Conservation (phyloP, 257 asterid genomes). For the Prunella vulgaris region DNA sequence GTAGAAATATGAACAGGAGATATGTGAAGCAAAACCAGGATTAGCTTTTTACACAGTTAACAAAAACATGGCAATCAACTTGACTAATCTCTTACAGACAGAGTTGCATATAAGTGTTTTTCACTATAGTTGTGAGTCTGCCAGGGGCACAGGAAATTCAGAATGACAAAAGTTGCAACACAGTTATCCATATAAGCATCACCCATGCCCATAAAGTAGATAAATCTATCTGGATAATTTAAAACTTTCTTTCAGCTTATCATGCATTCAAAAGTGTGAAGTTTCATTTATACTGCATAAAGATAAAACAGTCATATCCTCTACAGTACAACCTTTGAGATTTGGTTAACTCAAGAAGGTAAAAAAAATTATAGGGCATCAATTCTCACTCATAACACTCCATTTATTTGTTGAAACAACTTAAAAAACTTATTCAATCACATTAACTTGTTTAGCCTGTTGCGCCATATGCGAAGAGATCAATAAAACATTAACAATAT, state of each 20-base stretch:
- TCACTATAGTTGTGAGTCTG: background rate
- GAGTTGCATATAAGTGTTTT: background rate
- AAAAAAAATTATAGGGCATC: background rate
- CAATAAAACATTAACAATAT: background rate
- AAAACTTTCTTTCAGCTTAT: background rate
- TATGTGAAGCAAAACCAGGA: background rate
- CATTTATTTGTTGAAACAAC: background rate
- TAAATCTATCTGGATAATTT: background rate
- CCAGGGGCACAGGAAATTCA: background rate
- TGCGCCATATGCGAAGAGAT: background rate
- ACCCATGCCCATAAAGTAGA: background rate
- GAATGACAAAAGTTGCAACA: background rate
- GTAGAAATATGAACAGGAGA: slow-evolving; percentile 8
- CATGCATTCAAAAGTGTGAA: background rate
- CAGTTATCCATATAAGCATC: background rate
- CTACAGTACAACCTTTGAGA: background rate
- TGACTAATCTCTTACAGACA: background rate
- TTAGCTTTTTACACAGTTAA: slow-evolving; percentile 3
- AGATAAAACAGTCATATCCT: background rate
- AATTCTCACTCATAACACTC: background rate
- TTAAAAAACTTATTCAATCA: background rate
- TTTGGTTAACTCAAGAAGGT: background rate
- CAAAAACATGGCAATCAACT: background rate
- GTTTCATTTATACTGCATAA: background rate
- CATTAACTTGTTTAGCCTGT: background rate